phyloP scores from a whole-genome alignment of 1,139 yeast species.

The Pichia sp. region DNA sequence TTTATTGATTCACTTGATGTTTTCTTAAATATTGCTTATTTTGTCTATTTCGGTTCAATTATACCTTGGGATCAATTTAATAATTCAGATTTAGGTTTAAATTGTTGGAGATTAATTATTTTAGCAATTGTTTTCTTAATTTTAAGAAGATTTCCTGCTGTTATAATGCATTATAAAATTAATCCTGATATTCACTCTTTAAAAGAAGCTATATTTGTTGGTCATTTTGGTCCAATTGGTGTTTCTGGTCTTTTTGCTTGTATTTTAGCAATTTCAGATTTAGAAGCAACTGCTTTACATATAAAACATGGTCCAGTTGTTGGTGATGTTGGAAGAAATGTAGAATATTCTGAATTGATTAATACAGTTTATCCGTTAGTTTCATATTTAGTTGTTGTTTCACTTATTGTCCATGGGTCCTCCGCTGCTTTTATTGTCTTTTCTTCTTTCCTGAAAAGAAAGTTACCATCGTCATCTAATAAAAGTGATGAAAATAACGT shows the following conservation, averaged over 20 bases:
- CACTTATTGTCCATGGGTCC: slow-evolving; percentile 91
- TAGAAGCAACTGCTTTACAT: slow-evolving; percentile 46
- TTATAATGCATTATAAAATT: slow-evolving; percentile 65
- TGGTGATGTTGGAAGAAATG: slow-evolving; percentile 45
- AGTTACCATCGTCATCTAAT: too few relatives aligned
- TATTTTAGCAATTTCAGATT: slow-evolving; percentile 69
- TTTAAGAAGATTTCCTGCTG: slow-evolving; percentile 83
- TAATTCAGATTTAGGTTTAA: slow-evolving; percentile 53
- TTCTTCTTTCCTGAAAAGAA: not conserved
- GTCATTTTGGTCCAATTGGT: slow-evolving; percentile 97
- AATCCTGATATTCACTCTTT: slow-evolving; percentile 86
- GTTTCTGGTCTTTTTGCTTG: slow-evolving; percentile 94
- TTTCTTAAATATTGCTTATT: slow-evolving; percentile 73
- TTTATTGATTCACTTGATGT: slow-evolving; percentile 88
- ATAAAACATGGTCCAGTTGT: slow-evolving; percentile 47
- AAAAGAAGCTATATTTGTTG: slow-evolving; percentile 93
- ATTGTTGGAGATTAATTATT: slow-evolving; percentile 77
- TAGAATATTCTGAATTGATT: slow-evolving; percentile 59
- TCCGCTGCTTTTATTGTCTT: slow-evolving; percentile 56
- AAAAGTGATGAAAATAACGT: too few relatives aligned
- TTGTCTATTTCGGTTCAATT: slow-evolving; percentile 88
- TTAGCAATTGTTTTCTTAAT: slow-evolving; percentile 72
- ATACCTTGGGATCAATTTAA: slow-evolving; percentile 89
- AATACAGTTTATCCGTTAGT: slow-evolving; percentile 84
- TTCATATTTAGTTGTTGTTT: slow-evolving; percentile 74